Conservation (phyloP, 306 rosid genomes). For the Oxytropis ochrocephala region DNA sequence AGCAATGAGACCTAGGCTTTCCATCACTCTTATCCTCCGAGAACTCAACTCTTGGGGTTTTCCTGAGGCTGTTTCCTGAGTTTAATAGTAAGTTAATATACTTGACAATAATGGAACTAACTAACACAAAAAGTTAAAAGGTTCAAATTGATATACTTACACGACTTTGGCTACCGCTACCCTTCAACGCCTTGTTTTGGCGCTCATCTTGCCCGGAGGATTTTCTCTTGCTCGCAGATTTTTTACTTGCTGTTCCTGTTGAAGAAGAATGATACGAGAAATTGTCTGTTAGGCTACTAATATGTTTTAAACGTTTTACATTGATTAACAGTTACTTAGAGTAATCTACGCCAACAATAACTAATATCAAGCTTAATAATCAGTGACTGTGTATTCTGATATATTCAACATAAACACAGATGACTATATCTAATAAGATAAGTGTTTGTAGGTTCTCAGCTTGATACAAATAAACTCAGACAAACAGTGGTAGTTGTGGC, state of each 20-base stretch:
- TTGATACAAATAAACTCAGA: neutral
- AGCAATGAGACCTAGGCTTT: conserved; percentile 58
- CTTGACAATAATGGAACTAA: neutral
- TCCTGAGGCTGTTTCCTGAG: conserved; percentile 31
- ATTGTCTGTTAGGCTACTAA: neutral
- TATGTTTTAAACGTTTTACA: neutral
- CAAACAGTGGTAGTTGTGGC: neutral
- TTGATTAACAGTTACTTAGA: neutral
- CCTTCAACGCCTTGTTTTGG: no score
- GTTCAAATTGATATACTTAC: conserved; percentile 19
- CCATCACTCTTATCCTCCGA: conserved; percentile 59
- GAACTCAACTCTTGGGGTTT: conserved; percentile 45
- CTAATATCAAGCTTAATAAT: neutral
- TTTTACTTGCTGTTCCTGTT: conserved; percentile 12
- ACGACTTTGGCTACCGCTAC: conserved; percentile 12
- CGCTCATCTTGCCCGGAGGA: neutral
- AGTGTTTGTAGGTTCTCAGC: neutral
- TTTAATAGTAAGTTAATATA: neutral
- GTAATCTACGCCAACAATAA: neutral
- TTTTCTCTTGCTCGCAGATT: conserved; percentile 16
- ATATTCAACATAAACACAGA: neutral
- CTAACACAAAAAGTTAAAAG: neutral
- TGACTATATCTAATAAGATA: neutral
- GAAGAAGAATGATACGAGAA: neutral
- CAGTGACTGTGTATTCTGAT: neutral